Evolutionary conservation across 2,329 filamentous ascomycete genomes (phyloP), one percentile per base, ranked within the genome.

Genomic region (Mycocentrospora acerina): DNA sequence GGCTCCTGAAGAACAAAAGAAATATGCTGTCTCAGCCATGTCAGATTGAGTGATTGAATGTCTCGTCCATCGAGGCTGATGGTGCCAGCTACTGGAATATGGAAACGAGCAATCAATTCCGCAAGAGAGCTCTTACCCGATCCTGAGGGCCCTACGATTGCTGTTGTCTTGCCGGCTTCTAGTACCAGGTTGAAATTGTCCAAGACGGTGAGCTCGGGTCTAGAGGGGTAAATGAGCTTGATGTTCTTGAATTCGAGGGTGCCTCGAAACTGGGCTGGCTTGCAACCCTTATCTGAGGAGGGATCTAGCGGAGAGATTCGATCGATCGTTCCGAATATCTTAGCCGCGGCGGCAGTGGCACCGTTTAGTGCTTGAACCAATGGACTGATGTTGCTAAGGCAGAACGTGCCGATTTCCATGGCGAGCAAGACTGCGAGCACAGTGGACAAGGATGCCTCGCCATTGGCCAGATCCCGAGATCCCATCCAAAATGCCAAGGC

Each of bases 81-180:
- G 1, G 29, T 18, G 2, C 59, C 59, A 18, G 38, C 44, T 4
- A 39, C 46, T 6, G 83, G 70, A 4, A 79, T 77, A 65, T 96
- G 96, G 67, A 95, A 96, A 17, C 91, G 47, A 68, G 95, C 90
- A 1, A 96, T 85, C 18, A 97, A 74, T 7, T 90, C 90, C 18
- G 96, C 85, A 48, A 96, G 89, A 0, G 90, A 96, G 60, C 85
- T 90, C 71, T 96, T 97, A 26, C 91, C 91, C 24, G 86, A 94
- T 5, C 90, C 91, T 14, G 90, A 95, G 0, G 90, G 88, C 36
- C 91, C 91, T 7, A 97, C 91, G 10, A 97, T 75, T 1, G 91
- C 91, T 2, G 90, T 96, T 2, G 85, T 89, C 70, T 94, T 94
- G n/a, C 90, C 90, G 4, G 89, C 88, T 2, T 88, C 88, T 26